Conservation (phyloP, 1,139 yeast species). For the Yamadazyma spencermartinsiae region DNA sequence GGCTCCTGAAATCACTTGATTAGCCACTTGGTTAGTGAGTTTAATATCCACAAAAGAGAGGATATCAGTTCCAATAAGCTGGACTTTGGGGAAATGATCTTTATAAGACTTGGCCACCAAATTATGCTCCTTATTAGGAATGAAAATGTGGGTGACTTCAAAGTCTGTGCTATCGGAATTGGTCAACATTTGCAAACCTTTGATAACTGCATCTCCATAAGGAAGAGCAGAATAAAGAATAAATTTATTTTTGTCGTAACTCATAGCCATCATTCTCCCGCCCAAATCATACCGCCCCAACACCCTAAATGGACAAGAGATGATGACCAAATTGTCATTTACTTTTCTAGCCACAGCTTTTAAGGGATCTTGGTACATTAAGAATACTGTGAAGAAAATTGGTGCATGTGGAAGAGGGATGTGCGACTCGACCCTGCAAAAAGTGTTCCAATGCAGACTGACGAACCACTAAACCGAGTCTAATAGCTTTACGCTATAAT, state of each 20-base stretch:
- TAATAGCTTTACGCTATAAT: no score
- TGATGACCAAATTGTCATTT: slow-evolving; percentile 45
- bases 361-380: slow-evolving; percentile 31
- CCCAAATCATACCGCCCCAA: slow-evolving; percentile 50
- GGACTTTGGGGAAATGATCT: slow-evolving; percentile 44
- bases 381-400: no score
- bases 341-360: slow-evolving; percentile 41
- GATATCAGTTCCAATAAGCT: slow-evolving; percentile 44
- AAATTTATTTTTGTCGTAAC: slow-evolving; percentile 32
- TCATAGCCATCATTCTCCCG: slow-evolving; percentile 55
- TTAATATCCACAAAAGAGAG: slow-evolving; percentile 19
- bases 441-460: no score
- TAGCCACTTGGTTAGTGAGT: slow-evolving; percentile 6
- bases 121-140: slow-evolving; percentile 56
- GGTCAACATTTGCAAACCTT: slow-evolving; percentile 33
- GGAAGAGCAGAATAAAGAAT: slow-evolving; percentile 65
- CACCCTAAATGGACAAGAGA: slow-evolving; percentile 48
- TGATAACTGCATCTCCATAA: slow-evolving; percentile 43
- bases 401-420: no score
- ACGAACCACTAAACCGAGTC: no score
- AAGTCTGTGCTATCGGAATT: slow-evolving; percentile 21
- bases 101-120: slow-evolving; percentile 53
- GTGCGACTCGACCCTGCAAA: no score
- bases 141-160: slow-evolving; percentile 41
- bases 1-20: slow-evolving; percentile 5